phyloP scores from a whole-genome alignment of 2,329 filamentous ascomycete species.

The Colletotrichum sp. region DNA sequence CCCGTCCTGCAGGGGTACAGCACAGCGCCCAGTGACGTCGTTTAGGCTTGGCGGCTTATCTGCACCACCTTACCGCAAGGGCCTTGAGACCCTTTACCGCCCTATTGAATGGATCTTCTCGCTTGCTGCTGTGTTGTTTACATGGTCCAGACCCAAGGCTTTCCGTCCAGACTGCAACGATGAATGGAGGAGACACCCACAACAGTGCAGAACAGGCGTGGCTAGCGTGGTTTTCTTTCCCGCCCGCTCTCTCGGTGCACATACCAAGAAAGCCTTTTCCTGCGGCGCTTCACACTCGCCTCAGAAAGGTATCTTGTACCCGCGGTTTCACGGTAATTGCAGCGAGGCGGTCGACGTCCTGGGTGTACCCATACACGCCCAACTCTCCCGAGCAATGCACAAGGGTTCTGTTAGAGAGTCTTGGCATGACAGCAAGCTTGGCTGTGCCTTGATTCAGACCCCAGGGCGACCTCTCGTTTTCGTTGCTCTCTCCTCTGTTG shows the following conservation, averaged over 20 bases:
- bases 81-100: neutral
- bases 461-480: neutral
- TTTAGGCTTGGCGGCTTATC: neutral
- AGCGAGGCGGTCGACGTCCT: neutral
- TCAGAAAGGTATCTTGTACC: constrained; percentile 1
- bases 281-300: neutral
- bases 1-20: neutral
- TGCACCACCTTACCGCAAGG: neutral
- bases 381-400: constrained; percentile 1
- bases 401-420: constrained; percentile 5
- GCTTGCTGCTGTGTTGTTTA: neutral
- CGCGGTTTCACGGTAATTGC: neutral
- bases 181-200: neutral
- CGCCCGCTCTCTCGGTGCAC: neutral
- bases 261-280: neutral
- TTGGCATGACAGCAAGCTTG: constrained; percentile 20
- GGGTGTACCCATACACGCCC: constrained; percentile 9
- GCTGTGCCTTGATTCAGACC: constrained; percentile 15
- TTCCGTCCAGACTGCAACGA: neutral
- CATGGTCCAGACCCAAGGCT: neutral
- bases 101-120: neutral
- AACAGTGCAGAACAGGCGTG: neutral
- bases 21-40: neutral
- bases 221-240: neutral
- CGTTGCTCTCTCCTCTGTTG: neutral